Base-by-base conservation (phyloP, 1,284 basidiomycete species). In the Xerocomus amazonicus region DNA sequence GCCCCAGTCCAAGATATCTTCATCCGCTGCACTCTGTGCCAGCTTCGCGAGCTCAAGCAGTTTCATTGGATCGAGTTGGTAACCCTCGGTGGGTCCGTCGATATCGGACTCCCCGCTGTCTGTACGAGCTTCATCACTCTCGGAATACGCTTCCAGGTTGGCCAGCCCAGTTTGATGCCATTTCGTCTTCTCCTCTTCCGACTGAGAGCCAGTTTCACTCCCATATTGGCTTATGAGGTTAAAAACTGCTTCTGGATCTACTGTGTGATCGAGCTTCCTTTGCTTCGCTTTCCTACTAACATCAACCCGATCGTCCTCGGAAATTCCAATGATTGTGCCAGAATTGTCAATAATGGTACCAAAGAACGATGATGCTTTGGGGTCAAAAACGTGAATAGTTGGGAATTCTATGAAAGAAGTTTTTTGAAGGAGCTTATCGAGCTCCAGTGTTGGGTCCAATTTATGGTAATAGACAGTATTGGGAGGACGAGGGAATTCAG, bases 401-500 rank as follows among this genome's bases (percentile, higher is more conserved):
- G 92, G 91, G 59, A 81, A 93, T 67, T 94, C 92, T 38, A 88
- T 75, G 61, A 90, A 90, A 32, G 80, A 73, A 44, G 79, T 87
- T 39, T 81, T 70, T 40, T 70, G 73, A 39, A 94, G 70, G 7
- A 76, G 68, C 9, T 66, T 59, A 7, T 67, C 62, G 14, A 94
- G 70, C 14, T 75, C 66, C 42, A 72, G 57, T 3, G 63, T 63
- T 3, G 76, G 67, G 48, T 87, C 78, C 6, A 92, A 68, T 31
- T 76, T 77, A 66, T 83, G 86, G 65, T 83, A 87, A n/a, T 59
- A 61, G 6, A 27, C 41, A 37, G 45, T n/a, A 29, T 55, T 52
- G 26, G 54, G 48, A 29, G 48, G 40, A 45, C 50, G 47, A 2
- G 61, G 66, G 38, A 66, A 69, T 55, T 69, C 75, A 56, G 73